A percentile compares a stretch with the other conserved stretches of the same genome.
Conservation (phyloP, 108 stramenopile species). For the Fistulifera solaris region DNA sequence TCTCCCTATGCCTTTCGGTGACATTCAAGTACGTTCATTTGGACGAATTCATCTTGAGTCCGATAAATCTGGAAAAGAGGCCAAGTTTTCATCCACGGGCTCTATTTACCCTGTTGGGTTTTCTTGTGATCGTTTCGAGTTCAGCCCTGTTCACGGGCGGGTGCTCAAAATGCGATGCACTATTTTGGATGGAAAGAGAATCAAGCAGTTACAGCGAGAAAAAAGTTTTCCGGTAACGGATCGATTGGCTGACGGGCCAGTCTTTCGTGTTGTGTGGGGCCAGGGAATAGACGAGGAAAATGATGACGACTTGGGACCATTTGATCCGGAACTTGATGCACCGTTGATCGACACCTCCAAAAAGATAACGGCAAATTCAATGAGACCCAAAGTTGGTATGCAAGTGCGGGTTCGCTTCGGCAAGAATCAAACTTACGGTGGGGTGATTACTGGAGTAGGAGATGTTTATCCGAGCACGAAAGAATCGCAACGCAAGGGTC, state of each 20-base stretch:
- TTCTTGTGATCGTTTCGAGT: conserved; percentile 76
- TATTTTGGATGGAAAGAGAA: conserved; percentile 53
- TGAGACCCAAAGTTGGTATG: conserved; percentile 54
- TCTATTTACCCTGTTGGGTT: conserved; percentile 72
- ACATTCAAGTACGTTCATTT: conserved; percentile 52
- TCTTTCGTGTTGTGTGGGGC: conserved; percentile 82
- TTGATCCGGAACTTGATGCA: conserved; percentile 42
- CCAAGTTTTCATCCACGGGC: conserved; percentile 37
- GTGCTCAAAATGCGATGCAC: conserved; percentile 68
- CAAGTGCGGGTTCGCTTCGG: conserved; percentile 67
- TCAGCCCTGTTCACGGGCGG: conserved; percentile 69
- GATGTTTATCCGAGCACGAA: conserved; percentile 7
- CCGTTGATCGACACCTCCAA: conserved; percentile 10
- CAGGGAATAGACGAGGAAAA: conserved; percentile 68
- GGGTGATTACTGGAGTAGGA: conserved; percentile 39
- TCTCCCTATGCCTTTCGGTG: conserved; percentile 46
- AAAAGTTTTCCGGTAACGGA: not conserved
- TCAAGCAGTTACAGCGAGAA: conserved; percentile 12
- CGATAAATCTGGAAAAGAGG: conserved; percentile 1
- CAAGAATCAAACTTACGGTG: conserved; percentile 38
- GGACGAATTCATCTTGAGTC: conserved; percentile 43
- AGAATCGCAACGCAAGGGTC: conserved; percentile 1
- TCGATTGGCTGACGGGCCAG: conserved; percentile 36
- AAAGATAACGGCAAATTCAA: not conserved
- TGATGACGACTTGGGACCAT: conserved; percentile 34